Percentiles rank a stretch among this genome's conserved stretches.
Evolutionary conservation across 2,329 filamentous ascomycete genomes (phyloP).

Genomic region (Alternaria dauci): DNA sequence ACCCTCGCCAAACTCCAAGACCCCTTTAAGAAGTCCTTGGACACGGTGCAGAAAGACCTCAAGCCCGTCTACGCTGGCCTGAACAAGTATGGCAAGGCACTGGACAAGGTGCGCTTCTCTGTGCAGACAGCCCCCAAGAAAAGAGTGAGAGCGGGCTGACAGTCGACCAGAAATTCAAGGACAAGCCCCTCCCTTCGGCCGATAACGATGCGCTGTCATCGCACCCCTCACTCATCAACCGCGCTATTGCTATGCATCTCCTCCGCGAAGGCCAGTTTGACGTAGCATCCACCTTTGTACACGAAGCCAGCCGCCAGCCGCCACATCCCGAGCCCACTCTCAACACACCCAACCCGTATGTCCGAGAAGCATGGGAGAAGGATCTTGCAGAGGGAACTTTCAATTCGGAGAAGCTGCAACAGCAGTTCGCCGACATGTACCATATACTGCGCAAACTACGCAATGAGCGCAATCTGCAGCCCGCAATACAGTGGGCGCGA

Average conservation of each 20-base stretch:
- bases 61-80: constrained; percentile 85
- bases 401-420: constrained; percentile 74
- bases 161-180: constrained; percentile 63
- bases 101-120: constrained; percentile 73
- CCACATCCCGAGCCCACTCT: constrained; percentile 50
- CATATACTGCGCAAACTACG: constrained; percentile 82
- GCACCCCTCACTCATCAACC: constrained; percentile 81
- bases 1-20: constrained; percentile 86
- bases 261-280: constrained; percentile 92
- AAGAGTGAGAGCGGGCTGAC: constrained; percentile 13
- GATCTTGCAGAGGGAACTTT: constrained; percentile 64
- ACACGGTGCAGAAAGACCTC: constrained; percentile 79
- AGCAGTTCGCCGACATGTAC: constrained; percentile 90
- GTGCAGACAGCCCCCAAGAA: not conserved
- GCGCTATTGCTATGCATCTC: constrained; percentile 95
- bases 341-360: constrained; percentile 47
- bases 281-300: constrained; percentile 84
- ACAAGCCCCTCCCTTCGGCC: constrained; percentile 73
- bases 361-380: constrained; percentile 49
- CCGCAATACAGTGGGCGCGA: constrained; percentile 88
- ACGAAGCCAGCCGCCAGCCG: constrained; percentile 67
- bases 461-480: constrained; percentile 72
- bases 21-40: constrained; percentile 81
- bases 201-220: constrained; percentile 82
- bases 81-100: constrained; percentile 81